Conservation (phyloP, 2,329 filamentous ascomycete species). For the Fusarium chaquense region DNA sequence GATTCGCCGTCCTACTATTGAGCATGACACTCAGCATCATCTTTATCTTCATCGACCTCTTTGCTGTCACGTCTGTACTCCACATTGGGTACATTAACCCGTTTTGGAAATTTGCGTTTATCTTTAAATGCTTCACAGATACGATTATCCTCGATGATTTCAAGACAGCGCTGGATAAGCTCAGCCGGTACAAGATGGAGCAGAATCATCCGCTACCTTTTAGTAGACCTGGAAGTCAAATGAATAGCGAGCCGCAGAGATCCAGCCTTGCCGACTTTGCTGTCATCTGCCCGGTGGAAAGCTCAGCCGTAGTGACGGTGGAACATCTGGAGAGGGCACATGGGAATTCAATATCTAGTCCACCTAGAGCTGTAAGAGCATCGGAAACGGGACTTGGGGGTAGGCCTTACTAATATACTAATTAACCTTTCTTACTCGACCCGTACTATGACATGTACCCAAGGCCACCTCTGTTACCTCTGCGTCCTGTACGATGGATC, state of each 20-base stretch:
- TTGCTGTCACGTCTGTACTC: conserved; percentile 67
- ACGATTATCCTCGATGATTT: conserved; percentile 76
- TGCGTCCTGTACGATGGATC: no score
- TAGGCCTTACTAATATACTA: background rate
- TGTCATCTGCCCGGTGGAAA: background rate
- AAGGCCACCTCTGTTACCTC: no score
- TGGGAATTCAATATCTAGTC: background rate
- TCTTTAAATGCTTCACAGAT: conserved; percentile 72
- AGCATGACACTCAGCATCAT: conserved; percentile 71
- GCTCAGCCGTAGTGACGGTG: background rate
- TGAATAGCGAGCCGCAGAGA: background rate
- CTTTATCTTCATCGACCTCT: conserved; percentile 72
- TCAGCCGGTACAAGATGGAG: conserved; percentile 32
- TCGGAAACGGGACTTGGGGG: background rate
- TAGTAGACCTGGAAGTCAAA: conserved; percentile 15
- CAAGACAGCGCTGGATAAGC: conserved; percentile 65
- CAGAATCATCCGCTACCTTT: conserved; percentile 27
- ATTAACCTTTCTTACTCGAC: no score
- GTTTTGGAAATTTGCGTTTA: conserved; percentile 38
- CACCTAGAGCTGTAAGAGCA: rapidly evolving
- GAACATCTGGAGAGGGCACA: conserved; percentile 2
- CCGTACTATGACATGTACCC: no score
- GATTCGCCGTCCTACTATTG: conserved; percentile 71
- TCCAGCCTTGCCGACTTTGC: rapidly evolving
- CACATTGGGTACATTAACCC: conserved; percentile 48